These are phyloP conservation scores for Globisporangium nodosum DNA, from an alignment of 352 stramenopile species.

Conservation along the genomic window DNA sequence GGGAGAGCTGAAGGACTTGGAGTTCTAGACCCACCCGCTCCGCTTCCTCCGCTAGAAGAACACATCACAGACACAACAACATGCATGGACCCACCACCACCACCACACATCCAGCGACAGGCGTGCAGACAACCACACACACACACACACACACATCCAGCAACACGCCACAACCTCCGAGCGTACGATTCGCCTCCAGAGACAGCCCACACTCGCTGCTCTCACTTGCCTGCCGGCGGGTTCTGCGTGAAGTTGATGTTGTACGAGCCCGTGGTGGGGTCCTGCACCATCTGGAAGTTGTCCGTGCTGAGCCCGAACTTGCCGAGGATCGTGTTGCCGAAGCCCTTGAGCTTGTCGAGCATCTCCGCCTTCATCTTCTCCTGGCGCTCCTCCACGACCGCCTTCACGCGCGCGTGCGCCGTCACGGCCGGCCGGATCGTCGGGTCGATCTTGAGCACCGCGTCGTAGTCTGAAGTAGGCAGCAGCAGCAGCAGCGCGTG, in stretches of 20 bases:
- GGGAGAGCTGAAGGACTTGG: conserved; percentile 85
- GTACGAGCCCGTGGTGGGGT: conserved; percentile 96
- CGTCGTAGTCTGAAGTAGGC: conserved; percentile 60
- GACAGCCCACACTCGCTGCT: not conserved
- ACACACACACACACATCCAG: not conserved
- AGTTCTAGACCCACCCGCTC: conserved; percentile 42
- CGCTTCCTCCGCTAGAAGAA: not conserved
- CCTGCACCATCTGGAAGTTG: conserved; percentile 99
- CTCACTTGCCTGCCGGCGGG: conserved; percentile 13
- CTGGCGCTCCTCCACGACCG: conserved; percentile 90
- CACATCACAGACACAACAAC: not conserved
- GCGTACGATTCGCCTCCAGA: not conserved
- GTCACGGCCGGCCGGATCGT: conserved; percentile 46
- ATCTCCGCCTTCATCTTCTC: conserved; percentile 99
- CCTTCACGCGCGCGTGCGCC: conserved; percentile 77
- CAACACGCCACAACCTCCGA: not conserved
- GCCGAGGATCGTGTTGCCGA: conserved; percentile 97
- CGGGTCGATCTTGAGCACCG: conserved; percentile 92
- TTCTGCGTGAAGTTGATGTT: conserved; percentile 94
- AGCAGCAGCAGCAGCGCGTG: not conserved
- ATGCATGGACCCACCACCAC: not conserved
- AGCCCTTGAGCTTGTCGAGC: conserved; percentile 96
- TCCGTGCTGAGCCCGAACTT: conserved; percentile 99
- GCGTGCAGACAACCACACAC: no score
- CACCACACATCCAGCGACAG: no score